A percentile compares a stretch with the other conserved stretches of the same genome.
Conservation (phyloP, 352 stramenopile genomes). For the Globisporangium mamillatum region DNA sequence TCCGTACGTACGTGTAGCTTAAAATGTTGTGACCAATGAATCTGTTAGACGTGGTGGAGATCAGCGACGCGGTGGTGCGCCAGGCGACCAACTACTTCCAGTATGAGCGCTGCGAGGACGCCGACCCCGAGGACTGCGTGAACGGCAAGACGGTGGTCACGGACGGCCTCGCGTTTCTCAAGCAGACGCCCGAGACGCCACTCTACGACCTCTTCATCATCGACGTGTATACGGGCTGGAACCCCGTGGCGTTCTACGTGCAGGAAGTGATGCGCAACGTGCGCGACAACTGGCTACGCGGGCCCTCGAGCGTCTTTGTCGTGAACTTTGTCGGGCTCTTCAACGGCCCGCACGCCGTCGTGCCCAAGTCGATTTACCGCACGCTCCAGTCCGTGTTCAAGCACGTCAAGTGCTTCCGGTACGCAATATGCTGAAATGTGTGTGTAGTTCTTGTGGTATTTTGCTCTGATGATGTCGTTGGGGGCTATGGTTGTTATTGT, state of each 20-base stretch:
- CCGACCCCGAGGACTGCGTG: slow-evolving; percentile 36
- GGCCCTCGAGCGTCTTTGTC: slow-evolving; percentile 51
- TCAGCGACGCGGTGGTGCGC: slow-evolving; percentile 60
- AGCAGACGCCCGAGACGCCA: slow-evolving; percentile 30
- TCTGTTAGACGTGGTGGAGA: slow-evolving; percentile 62
- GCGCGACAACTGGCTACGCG: slow-evolving; percentile 48
- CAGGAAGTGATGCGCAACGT: slow-evolving; percentile 52
- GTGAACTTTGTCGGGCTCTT: slow-evolving; percentile 80
- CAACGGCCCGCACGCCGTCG: slow-evolving; percentile 40
- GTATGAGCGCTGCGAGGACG: slow-evolving; percentile 53
- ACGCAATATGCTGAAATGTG: neutral
- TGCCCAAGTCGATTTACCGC: slow-evolving; percentile 65
- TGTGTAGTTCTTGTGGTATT: neutral
- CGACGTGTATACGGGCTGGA: slow-evolving; percentile 40
- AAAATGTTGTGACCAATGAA: neutral
- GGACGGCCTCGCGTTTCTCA: slow-evolving; percentile 62
- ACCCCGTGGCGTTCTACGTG: slow-evolving; percentile 68
- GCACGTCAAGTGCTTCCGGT: slow-evolving; percentile 66
- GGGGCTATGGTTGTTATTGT: neutral
- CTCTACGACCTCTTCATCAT: slow-evolving; percentile 23
- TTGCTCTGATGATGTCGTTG: too few relatives aligned
- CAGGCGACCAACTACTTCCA: slow-evolving; percentile 70
- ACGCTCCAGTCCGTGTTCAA: slow-evolving; percentile 66
- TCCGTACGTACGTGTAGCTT: too few relatives aligned
- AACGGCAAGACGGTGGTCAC: slow-evolving; percentile 60